Percentiles rank a stretch among this genome's conserved stretches.
Conservation (phyloP, 129 eudicot species). For the Flaveria sonorensis region DNA sequence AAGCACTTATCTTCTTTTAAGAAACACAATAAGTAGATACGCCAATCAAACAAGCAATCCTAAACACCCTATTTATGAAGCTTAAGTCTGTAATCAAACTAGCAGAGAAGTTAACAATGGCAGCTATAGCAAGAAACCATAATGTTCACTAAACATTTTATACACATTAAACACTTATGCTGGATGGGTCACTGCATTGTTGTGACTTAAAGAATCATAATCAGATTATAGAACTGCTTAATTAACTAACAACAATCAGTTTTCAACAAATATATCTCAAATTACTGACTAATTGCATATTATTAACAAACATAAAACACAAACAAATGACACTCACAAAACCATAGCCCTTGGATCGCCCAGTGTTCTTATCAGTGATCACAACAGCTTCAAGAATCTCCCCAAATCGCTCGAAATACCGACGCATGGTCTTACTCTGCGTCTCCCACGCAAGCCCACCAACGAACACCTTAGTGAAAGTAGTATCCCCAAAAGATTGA, state of each 20-base stretch:
- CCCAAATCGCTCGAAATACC: slow-evolving; percentile 89
- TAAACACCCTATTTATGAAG: neutral
- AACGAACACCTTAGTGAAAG: slow-evolving; percentile 85
- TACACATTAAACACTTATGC: neutral
- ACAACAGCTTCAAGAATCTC: slow-evolving; percentile 99
- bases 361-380: slow-evolving; percentile 90
- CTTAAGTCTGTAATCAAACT: slow-evolving; percentile 8
- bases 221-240: slow-evolving; percentile 1
- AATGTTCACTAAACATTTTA: neutral
- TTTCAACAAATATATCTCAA: neutral
- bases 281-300: neutral
- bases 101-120: neutral
- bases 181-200: neutral
- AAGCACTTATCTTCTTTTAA: neutral
- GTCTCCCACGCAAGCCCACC: slow-evolving; percentile 99
- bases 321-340: slow-evolving; percentile 64
- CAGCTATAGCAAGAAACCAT: neutral
- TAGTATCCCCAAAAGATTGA: slow-evolving; percentile 88
- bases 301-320: neutral
- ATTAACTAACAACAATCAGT: no score
- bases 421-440: slow-evolving; percentile 78
- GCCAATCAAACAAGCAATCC: neutral
- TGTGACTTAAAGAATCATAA: neutral
- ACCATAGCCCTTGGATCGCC: slow-evolving; percentile 97
- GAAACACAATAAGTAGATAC: neutral